Base-by-base conservation (phyloP, 345 rosid species). In the Boechera retrofracta region DNA sequence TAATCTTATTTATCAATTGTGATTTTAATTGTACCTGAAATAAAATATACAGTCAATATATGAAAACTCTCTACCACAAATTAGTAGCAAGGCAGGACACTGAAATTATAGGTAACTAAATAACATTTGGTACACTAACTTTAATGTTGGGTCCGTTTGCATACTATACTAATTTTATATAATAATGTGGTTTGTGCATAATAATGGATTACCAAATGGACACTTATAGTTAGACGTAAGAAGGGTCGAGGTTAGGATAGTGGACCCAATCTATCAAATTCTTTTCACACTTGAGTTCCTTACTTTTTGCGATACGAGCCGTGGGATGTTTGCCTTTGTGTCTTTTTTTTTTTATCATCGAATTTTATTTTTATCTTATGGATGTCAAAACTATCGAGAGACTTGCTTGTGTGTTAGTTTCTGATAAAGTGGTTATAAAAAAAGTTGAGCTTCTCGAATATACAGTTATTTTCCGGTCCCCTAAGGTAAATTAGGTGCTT, bases 171-270 rank as follows among this genome's bases (percentile, higher is more conserved):
- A 6, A 36, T 61, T 31, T 10, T 62, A n/a, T 18, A 11, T 65
- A 74, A 61, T 55, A 10, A 57, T 66, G 24, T 55, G 51, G n/a
- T 57, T 57, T 59, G 44, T 31, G 26, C 67, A 38, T 58, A 58
- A 36, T 58, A 2, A 51, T 59, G 79, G 79, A 75, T 67, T 67
- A 51, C 79, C 74, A 67, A 75, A 67, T 75, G 73, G 67, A 75
- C 78, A 75, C 73, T 58, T 48, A 35, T 7, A 35, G 38, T 35
- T 35, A 57, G 7, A 75, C 29, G 32, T 36, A 38, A 57, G 32
- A 48, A 49, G 1, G 28, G 29, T 58, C 8, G 11, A 75, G 3
- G n/a, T 58, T 75, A 58, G 68, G 73, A 28, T n/a, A 39, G 41
- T 47, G 73, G 67, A 67, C 61, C 73, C 42, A 21, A 11, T 38